Base-by-base conservation (phyloP, 2,329 filamentous ascomycete genomes). In the Colletotrichum tabaci region DNA sequence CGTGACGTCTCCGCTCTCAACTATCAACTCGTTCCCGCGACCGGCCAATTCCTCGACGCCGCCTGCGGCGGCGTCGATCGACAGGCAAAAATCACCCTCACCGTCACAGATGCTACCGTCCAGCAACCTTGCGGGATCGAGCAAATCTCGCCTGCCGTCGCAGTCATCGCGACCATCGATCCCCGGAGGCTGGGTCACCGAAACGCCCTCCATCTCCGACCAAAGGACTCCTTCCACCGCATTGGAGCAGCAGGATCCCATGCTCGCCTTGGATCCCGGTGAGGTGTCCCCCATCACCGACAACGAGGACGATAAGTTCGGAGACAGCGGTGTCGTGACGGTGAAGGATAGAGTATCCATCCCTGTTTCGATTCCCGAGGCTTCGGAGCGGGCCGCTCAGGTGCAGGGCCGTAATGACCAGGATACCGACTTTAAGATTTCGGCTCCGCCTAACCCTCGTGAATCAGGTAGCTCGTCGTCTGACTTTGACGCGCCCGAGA, bases 401-500 rank as follows among this genome's bases (percentile, higher is more conserved):
- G n/a, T 35, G 21, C 30, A 63, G 16, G 38, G 10, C 21, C 47
- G 38, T 53, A 35, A 18, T n/a, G 46, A 55, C 35, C 35, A 30
- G 56, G 67, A 52, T 61, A 42, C 49, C 35, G 61, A 55, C 35
- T 42, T 65, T n/a, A 26, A 55, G 9, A 61, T 66, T 18, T 75
- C 77, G 18, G 56, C 77, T 42, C 67, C 67, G n/a, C 60, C 72
- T 38, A 76, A 73, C 47, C 69, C 76, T 6, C 73, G 66, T 3
- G 65, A 74, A 10, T 71, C 71, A 18, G 18, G 67, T 72, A 6
- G 61, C 72, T 38, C 73, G 30, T 75, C 79, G 7, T 78, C 80
- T 0, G 80, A 84, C 13, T 81, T 84, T 61, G 77, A 78, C 38
- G 77, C 80, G 16, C 77, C 80, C 23, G 77, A 78, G 23, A 77